phyloP scores from a whole-genome alignment of 257 asterid species.

The Solanum ahanhuiri region DNA sequence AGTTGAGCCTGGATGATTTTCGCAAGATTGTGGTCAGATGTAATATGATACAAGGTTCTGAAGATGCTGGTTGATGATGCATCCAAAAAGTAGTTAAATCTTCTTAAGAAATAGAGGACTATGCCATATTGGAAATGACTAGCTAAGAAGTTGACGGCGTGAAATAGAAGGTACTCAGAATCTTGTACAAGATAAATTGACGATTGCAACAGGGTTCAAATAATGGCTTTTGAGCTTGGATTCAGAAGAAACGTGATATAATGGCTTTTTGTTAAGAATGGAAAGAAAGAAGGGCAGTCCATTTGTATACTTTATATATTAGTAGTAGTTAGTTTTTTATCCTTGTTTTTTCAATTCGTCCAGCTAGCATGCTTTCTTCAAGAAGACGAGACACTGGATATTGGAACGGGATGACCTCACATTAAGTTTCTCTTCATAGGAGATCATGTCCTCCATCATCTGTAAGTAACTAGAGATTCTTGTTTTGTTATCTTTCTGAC shows the following conservation, averaged over 20 bases:
- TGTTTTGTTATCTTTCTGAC: not conserved
- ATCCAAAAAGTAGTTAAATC: not conserved
- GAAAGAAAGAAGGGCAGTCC: not conserved
- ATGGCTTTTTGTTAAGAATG: not conserved
- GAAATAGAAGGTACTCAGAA: not conserved
- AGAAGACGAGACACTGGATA: not conserved
- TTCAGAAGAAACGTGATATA: not conserved
- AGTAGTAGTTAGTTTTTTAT: not conserved
- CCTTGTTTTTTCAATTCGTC: not conserved
- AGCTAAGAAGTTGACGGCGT: not conserved
- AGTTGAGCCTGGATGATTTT: slow-evolving; percentile 69
- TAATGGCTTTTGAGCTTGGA: not conserved
- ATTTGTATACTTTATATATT: not conserved
- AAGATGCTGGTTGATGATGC: slow-evolving; percentile 1
- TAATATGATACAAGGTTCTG: slow-evolving; percentile 48
- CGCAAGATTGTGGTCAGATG: slow-evolving; percentile 59
- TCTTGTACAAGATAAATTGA: not conserved
- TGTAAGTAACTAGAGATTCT: not conserved
- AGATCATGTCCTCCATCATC: not conserved
- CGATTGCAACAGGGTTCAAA: not conserved
- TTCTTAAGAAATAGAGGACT: not conserved
- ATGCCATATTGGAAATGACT: not conserved
- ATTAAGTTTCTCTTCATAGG: not conserved
- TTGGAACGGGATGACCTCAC: not conserved
- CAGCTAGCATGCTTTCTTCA: not conserved